phyloP scores from a whole-genome alignment of 306 rosid genomes.

The Erythrophleum fordii region DNA sequence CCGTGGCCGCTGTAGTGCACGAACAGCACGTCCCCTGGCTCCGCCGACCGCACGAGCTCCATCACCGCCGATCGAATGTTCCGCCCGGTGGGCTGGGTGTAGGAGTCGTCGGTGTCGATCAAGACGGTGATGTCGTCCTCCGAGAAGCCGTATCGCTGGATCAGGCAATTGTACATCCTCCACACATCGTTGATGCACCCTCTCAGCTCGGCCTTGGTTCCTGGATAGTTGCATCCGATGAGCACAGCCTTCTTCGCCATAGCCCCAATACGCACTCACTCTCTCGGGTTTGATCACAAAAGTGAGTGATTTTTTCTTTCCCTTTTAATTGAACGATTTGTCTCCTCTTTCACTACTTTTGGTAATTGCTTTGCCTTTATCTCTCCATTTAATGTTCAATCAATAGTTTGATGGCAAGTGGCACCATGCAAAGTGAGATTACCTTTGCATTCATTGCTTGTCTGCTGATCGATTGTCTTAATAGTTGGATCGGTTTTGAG shows the following conservation, averaged over 20 bases:
- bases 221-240: conserved; percentile 89
- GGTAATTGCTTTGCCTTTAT: neutral
- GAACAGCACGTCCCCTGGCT: conserved; percentile 65
- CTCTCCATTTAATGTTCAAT: neutral
- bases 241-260: conserved; percentile 83
- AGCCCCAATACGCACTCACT: neutral
- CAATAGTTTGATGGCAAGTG: neutral
- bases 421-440: neutral
- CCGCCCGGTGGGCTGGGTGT: conserved; percentile 76
- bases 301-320: neutral
- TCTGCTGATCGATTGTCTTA: too few species aligned
- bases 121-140: conserved; percentile 71
- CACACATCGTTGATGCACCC: conserved; percentile 92
- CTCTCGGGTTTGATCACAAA: neutral
- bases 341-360: neutral
- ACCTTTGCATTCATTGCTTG: neutral
- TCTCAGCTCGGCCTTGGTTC: conserved; percentile 81
- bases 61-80: conserved; percentile 68
- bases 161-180: conserved; percentile 62
- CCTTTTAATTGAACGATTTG: neutral
- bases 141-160: conserved; percentile 67
- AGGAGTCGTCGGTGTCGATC: conserved; percentile 78
- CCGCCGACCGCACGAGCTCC: conserved; percentile 60
- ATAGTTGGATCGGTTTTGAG: too few species aligned
- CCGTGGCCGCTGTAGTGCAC: conserved; percentile 96